These are phyloP conservation scores for Teratosphaeria pseudoeucalypti DNA, from an alignment of 2,329 filamentous ascomycete genomes.

Conservation along the genomic window DNA sequence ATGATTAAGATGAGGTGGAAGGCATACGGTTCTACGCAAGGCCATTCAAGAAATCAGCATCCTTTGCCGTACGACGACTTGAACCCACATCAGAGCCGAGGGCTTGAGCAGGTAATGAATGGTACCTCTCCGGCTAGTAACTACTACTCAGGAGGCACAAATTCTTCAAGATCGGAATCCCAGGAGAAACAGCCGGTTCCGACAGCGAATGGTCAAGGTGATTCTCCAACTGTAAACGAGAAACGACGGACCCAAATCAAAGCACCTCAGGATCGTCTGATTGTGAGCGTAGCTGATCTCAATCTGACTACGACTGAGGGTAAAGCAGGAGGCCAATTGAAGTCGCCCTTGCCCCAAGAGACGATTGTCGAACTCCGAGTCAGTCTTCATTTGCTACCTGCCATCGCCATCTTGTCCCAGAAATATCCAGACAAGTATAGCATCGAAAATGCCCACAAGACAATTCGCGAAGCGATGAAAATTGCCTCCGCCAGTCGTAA, in stretches of 20 bases:
- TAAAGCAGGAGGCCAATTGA: background rate
- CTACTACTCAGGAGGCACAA: background rate
- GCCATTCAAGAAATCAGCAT: background rate
- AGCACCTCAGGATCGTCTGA: background rate
- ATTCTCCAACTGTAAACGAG: background rate
- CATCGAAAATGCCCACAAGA: background rate
- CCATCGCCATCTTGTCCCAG: background rate
- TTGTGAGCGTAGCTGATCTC: background rate
- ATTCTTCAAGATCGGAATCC: background rate
- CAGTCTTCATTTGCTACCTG: constrained; percentile 2
- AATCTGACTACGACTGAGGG: background rate
- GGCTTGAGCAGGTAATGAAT: background rate
- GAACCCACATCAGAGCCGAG: background rate
- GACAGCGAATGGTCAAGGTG: background rate
- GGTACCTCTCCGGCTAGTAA: background rate
- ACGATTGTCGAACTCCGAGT: constrained; percentile 2
- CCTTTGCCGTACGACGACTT: background rate
- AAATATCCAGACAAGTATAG: background rate
- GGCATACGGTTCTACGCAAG: background rate
- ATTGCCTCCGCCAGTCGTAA: background rate
- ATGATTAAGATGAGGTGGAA: background rate
- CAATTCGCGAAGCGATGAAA: background rate
- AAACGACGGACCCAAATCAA: background rate
- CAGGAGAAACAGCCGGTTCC: background rate
- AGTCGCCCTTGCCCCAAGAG: background rate